Evolutionary conservation across 1,139 yeast species (phyloP).

Genomic region (Lodderomyces beijingensis): DNA sequence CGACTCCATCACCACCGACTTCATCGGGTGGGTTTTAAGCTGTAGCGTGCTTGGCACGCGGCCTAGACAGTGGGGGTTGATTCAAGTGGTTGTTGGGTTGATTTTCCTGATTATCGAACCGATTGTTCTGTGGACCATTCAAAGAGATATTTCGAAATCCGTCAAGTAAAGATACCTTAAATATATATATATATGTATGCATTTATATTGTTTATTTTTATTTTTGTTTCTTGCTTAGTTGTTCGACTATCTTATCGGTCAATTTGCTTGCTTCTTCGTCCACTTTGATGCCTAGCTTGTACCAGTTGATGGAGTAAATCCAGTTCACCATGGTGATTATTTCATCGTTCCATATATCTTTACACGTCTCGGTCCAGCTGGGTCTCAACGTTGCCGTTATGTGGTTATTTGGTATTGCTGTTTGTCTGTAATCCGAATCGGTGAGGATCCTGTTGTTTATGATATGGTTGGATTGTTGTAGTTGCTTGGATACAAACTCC

Average conservation of each 20-base stretch:
- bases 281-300: slow-evolving; percentile 34
- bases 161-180: too few relatives aligned
- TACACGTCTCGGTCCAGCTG: slow-evolving; percentile 53
- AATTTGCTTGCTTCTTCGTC: slow-evolving; percentile 31
- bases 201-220: background rate
- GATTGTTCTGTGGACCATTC: slow-evolving; percentile 49
- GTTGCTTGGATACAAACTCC: slow-evolving; percentile 41
- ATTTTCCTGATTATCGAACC: slow-evolving; percentile 64
- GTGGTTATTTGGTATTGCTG: slow-evolving; percentile 35
- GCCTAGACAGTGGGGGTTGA: slow-evolving; percentile 59
- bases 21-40: slow-evolving; percentile 78
- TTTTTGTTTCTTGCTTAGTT: slow-evolving; percentile 4
- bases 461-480: slow-evolving; percentile 45
- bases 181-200: too few relatives aligned
- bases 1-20: slow-evolving; percentile 76
- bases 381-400: slow-evolving; percentile 19
- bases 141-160: slow-evolving; percentile 44
- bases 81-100: slow-evolving; percentile 46
- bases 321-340: slow-evolving; percentile 64
- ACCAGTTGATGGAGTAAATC: slow-evolving; percentile 55
- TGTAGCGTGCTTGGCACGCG: slow-evolving; percentile 63
- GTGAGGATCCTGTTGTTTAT: slow-evolving; percentile 49
- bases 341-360: slow-evolving; percentile 82
- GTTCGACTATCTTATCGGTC: slow-evolving; percentile 27
- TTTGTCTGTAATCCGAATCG: slow-evolving; percentile 18